These are phyloP conservation scores for Periconia sp. DNA, from an alignment of 2,329 filamentous ascomycete genomes.

Conservation along the genomic window DNA sequence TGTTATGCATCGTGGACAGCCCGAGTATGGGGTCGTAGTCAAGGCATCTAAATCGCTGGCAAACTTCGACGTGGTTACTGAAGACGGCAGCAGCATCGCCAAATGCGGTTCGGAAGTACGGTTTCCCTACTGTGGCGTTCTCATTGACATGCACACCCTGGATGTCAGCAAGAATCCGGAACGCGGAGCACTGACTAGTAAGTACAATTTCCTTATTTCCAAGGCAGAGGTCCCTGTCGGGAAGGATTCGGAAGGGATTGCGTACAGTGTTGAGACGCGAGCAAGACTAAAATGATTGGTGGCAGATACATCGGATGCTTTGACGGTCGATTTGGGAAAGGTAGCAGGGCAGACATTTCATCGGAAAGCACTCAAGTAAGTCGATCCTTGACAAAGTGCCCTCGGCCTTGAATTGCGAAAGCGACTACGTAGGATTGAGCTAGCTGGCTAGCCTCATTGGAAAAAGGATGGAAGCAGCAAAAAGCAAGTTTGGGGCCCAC, in stretches of 20 bases:
- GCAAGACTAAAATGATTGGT: not conserved
- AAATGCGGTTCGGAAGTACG: slow-evolving; percentile 43
- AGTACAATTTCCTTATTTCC: slow-evolving; percentile 21
- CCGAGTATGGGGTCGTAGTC: slow-evolving; percentile 78
- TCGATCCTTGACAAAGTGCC: slow-evolving; percentile 24
- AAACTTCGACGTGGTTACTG: slow-evolving; percentile 73
- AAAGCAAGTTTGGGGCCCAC: slow-evolving; percentile 1
- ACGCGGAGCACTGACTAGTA: slow-evolving; percentile 54
- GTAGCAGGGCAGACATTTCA: slow-evolving; percentile 76
- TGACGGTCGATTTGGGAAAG: slow-evolving; percentile 77
- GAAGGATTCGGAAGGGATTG: not conserved
- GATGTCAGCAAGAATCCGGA: slow-evolving; percentile 71
- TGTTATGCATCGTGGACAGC: slow-evolving; percentile 77
- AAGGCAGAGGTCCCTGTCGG: too few species aligned
- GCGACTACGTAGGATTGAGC: too few species aligned
- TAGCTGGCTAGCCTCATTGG: not conserved
- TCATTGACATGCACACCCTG: slow-evolving; percentile 74
- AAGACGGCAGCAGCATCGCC: slow-evolving; percentile 47
- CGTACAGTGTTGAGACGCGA: not conserved
- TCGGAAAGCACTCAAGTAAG: slow-evolving; percentile 72
- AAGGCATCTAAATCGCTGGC: slow-evolving; percentile 77
- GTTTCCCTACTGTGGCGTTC: slow-evolving; percentile 90
- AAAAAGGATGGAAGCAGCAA: not conserved
- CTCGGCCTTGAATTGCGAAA: too few species aligned
- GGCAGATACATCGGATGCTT: slow-evolving; percentile 63